A percentile compares a stretch with the other conserved stretches of the same genome.
phyloP scores from a whole-genome alignment of 805 yeast genomes.

The Suhomyces tanzawaensis region DNA sequence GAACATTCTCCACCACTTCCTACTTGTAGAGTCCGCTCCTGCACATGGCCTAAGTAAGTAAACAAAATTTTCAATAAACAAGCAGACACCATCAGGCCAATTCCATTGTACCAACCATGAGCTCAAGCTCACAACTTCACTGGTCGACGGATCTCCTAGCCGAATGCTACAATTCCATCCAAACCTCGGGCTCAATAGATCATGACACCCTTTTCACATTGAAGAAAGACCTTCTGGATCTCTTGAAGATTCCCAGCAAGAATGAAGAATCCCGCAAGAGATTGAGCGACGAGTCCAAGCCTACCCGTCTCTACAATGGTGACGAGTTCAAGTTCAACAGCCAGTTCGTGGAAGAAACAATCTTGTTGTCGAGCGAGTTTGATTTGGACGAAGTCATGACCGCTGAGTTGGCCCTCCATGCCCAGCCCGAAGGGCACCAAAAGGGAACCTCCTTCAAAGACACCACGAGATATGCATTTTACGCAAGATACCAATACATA shows the following conservation, averaged over 20 bases:
- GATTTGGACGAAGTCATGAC: conserved; percentile 69
- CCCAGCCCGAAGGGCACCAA: conserved; percentile 37
- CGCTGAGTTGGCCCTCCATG: conserved; percentile 62
- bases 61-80: conserved; percentile 8
- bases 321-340: conserved; percentile 61
- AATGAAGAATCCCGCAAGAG: conserved; percentile 45
- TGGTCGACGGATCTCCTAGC: conserved; percentile 45
- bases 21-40: background rate
- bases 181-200: conserved; percentile 20
- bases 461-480: conserved; percentile 66
- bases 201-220: conserved; percentile 28
- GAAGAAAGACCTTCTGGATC: conserved; percentile 42
- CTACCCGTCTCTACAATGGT: conserved; percentile 52
- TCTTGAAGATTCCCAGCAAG: conserved; percentile 44
- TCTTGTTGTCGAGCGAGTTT: conserved; percentile 51
- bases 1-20: background rate
- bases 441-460: conserved; percentile 53
- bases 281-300: conserved; percentile 34
- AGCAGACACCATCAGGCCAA: too few relatives aligned
- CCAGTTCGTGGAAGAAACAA: conserved; percentile 59
- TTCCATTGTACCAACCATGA: conserved; percentile 1
- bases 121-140: conserved; percentile 10
- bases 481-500: conserved; percentile 68
- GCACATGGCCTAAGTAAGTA: conserved; percentile 2
- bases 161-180: conserved; percentile 47